These are phyloP conservation scores for Cochliopodium minus DNA, from an alignment of 208 protist genomes.

Conservation along the genomic window DNA sequence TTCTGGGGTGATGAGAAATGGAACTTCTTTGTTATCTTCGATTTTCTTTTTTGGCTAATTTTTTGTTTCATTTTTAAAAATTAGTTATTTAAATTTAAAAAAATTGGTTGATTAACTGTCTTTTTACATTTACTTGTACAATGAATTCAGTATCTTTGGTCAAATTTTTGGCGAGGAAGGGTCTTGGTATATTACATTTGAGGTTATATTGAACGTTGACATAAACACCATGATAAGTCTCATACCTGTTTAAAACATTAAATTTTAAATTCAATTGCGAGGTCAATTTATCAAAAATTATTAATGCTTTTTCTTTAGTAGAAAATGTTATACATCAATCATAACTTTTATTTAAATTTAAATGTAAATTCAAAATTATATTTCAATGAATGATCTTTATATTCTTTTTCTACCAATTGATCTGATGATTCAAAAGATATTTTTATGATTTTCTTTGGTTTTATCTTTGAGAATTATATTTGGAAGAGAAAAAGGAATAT, in stretches of 20 bases:
- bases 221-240: conserved; percentile 60
- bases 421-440: too few species aligned
- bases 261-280: background rate
- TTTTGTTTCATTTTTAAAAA: background rate
- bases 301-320: background rate
- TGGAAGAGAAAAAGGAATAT: background rate
- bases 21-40: conserved; percentile 1
- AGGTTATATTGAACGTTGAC: conserved; percentile 46
- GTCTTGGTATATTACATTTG: conserved; percentile 28
- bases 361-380: background rate
- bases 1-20: conserved; percentile 15
- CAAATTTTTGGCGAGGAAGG: conserved; percentile 39
- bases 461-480: too few species aligned
- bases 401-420: too few species aligned
- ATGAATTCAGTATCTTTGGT: conserved; percentile 35
- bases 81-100: background rate
- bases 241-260: conserved; percentile 10
- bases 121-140: conserved; percentile 28
- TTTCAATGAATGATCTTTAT: background rate
- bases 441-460: too few species aligned
- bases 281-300: background rate
- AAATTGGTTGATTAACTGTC: background rate
- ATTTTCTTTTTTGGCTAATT: background rate
- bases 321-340: background rate
- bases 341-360: too few species aligned